These are phyloP conservation scores for Leptodontidium sp. DNA, from an alignment of 2,329 filamentous ascomycete genomes.

Conservation along the genomic window DNA sequence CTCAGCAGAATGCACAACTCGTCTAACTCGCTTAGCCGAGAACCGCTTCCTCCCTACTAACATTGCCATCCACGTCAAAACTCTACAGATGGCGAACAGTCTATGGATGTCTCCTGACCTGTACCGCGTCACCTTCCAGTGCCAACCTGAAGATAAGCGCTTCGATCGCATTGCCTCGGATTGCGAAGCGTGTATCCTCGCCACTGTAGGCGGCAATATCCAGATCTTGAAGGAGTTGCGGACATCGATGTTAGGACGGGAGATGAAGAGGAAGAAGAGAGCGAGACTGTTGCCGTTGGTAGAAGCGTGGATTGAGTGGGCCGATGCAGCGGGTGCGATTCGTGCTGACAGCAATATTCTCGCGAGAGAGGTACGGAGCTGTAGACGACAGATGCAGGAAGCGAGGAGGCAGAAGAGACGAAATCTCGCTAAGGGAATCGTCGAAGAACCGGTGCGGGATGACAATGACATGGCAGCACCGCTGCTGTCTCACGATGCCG, in stretches of 20 bases:
- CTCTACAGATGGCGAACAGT: constrained; percentile 38
- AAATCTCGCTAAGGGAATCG: constrained; percentile 20
- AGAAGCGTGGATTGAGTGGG: constrained; percentile 37
- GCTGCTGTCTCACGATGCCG: neutral
- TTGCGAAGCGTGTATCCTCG: constrained; percentile 63
- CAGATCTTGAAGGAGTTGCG: constrained; percentile 55
- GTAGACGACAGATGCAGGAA: constrained; percentile 32
- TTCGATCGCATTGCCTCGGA: constrained; percentile 46
- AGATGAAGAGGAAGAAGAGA: constrained; percentile 27
- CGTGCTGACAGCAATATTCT: constrained; percentile 23
- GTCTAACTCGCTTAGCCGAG: constrained; percentile 41
- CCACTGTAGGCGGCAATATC: constrained; percentile 55
- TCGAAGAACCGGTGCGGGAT: neutral
- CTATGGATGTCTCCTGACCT: constrained; percentile 49
- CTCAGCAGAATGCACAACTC: constrained; percentile 52
- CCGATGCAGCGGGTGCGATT: constrained; percentile 15
- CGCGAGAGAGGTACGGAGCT: constrained; percentile 29
- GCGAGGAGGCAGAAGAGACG: constrained; percentile 25
- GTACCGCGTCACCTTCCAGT: constrained; percentile 50
- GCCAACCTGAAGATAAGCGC: constrained; percentile 42
- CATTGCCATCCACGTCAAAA: constrained; percentile 24
- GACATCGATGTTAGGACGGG: constrained; percentile 53
- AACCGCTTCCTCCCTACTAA: constrained; percentile 33
- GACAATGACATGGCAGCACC: neutral
- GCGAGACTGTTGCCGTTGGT: constrained; percentile 36